These are phyloP conservation scores for Wickerhamomyces canadensis DNA, from an alignment of 805 yeast genomes.

Conservation along the genomic window DNA sequence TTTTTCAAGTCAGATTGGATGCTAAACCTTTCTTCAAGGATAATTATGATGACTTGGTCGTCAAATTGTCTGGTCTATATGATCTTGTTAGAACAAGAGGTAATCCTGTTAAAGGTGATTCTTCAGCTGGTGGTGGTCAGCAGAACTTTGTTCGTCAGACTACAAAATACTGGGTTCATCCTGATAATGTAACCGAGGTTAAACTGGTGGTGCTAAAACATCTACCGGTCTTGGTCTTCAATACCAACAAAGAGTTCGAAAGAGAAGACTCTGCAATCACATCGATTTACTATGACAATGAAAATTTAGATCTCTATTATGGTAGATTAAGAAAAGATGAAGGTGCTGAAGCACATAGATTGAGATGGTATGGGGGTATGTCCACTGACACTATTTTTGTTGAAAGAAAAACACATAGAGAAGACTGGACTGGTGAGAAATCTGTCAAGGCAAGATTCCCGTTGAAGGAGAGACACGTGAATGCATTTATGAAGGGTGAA, in stretches of 20 bases:
- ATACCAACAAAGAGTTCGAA: constrained; percentile 93
- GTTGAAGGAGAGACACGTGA: constrained; percentile 85
- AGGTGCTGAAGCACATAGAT: constrained; percentile 97
- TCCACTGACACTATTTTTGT: constrained; percentile 84
- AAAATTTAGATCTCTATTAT: constrained; percentile 82
- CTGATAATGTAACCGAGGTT: constrained; percentile 94
- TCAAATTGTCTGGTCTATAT: constrained; percentile 80
- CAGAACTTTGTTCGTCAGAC: constrained; percentile 98
- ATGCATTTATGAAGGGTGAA: constrained; percentile 75
- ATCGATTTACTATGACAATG: constrained; percentile 91
- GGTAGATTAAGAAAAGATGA: constrained; percentile 95
- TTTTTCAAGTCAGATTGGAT: constrained; percentile 87
- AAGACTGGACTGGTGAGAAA: constrained; percentile 99
- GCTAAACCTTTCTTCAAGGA: constrained; percentile 95
- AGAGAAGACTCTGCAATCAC: constrained; percentile 94
- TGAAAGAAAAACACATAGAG: constrained; percentile 97
- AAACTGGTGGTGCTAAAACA: constrained; percentile 90
- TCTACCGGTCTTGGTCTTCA: constrained; percentile 94
- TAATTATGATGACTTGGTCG: constrained; percentile 84
- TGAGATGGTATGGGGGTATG: constrained; percentile 99
- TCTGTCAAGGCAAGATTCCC: constrained; percentile 98
- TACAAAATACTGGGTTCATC: constrained; percentile 98
- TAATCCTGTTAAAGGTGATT: constrained; percentile 90
- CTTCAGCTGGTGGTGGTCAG: constrained; percentile 96
- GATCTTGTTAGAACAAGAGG: constrained; percentile 95